phyloP scores from a whole-genome alignment of 1,284 basidiomycete genomes.

The Apiotrichum veenhuisii region DNA sequence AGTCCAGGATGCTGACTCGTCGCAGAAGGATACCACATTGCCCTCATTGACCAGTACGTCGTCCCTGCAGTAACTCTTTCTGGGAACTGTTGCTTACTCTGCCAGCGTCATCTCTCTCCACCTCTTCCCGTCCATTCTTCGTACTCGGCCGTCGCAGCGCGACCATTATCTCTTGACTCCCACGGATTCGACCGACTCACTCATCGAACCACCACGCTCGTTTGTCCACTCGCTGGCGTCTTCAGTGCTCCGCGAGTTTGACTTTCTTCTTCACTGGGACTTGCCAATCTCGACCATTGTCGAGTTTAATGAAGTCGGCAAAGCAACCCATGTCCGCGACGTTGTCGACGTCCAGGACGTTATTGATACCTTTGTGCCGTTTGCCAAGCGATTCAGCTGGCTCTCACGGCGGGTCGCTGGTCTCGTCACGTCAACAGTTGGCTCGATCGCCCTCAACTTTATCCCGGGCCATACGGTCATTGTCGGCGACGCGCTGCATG shows the following conservation, averaged over 20 bases:
- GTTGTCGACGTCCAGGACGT: slow-evolving; percentile 43
- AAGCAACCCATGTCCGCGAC: slow-evolving; percentile 45
- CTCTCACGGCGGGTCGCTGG: slow-evolving; percentile 34
- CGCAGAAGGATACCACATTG: slow-evolving; percentile 43
- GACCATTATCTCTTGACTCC: slow-evolving; percentile 3
- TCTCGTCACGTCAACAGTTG: slow-evolving; percentile 28
- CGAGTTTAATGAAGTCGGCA: slow-evolving; percentile 49
- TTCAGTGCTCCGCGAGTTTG: slow-evolving; percentile 30
- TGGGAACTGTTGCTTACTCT: background rate
- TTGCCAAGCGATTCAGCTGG: slow-evolving; percentile 41
- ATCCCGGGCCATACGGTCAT: slow-evolving; percentile 16
- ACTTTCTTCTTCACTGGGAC: slow-evolving; percentile 37
- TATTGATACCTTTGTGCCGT: slow-evolving; percentile 45
- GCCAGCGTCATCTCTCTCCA: slow-evolving; percentile 38
- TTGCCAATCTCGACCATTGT: slow-evolving; percentile 44
- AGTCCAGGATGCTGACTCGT: slow-evolving; percentile 6
- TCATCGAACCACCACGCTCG: slow-evolving; percentile 11
- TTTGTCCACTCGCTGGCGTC: slow-evolving; percentile 23
- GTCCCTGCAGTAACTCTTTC: background rate
- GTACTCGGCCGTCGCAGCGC: slow-evolving; percentile 1
- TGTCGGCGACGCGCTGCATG: slow-evolving; percentile 12
- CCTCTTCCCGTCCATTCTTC: slow-evolving; percentile 32
- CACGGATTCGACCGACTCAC: slow-evolving; percentile 10
- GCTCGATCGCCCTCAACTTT: slow-evolving; percentile 23
- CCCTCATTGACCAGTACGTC: slow-evolving; percentile 47